Base-by-base conservation (phyloP, 768 basidiomycete species). In the Mycena leptocephala region DNA sequence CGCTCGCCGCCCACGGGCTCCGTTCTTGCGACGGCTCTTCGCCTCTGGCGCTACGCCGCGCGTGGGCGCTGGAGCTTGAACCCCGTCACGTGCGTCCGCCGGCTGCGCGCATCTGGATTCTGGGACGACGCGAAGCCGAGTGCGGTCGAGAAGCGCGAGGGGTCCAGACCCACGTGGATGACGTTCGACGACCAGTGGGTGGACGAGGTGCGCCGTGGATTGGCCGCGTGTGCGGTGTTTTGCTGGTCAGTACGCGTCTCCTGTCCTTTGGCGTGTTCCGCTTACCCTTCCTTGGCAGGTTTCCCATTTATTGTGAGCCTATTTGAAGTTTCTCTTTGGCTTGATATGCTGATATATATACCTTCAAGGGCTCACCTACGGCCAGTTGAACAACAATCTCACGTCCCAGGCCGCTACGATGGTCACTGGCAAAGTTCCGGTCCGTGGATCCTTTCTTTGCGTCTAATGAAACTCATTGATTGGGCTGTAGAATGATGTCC, bases 371-470 rank as follows among this genome's bases (percentile, higher is more conserved):
- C 89, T 95, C 61, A 89, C 93, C 0, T 95, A 95, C 83, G 93
- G 93, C 80, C 95, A 95, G 80, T 79, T 95, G 65, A 92, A 93
- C 85, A 94, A 93, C 85, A 95, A 95, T 81, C 79, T 95, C 83
- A 92, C 90, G 1, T 95, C 95, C 6, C 94, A 95, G 83, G 95
- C 95, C 32, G 95, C 94, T 1, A 93, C 92, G 0, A 95, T 96
- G 95, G 53, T 56, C 10, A 64, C 64, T 13, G n/a, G n/a, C n/a
- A n/a, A n/a, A n/a, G n/a, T n/a, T n/a, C n/a, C n/a, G n/a, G n/a
- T n/a, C n/a, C n/a, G n/a, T n/a, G n/a, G n/a, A n/a, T n/a, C n/a
- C n/a, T n/a, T n/a, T n/a, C n/a, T n/a, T n/a, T n/a, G n/a, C n/a
- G n/a, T n/a, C n/a, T n/a, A n/a, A n/a, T n/a, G n/a, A n/a, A n/a